These are phyloP conservation scores for Schizophyllum commune DNA, from an alignment of 1,284 basidiomycete genomes.

Conservation along the genomic window DNA sequence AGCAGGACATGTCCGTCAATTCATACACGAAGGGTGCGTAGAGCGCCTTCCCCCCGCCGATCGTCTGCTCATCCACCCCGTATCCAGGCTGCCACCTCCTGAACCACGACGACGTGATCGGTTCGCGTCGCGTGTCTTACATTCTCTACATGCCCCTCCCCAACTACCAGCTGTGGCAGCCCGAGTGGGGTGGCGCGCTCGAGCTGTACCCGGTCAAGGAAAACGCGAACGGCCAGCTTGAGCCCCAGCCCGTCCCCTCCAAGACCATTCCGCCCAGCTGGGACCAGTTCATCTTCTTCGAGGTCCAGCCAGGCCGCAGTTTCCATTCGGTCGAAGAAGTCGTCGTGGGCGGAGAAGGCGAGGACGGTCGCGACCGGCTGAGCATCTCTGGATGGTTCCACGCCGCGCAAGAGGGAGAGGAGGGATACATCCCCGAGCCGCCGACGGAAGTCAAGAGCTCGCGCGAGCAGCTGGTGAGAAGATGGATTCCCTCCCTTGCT, in stretches of 20 bases:
- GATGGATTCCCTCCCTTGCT: neutral
- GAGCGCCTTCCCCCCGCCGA: neutral
- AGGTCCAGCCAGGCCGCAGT: constrained; percentile 82
- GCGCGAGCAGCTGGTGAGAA: constrained; percentile 71
- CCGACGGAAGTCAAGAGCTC: constrained; percentile 45
- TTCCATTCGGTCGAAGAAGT: constrained; percentile 99
- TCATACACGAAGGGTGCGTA: constrained; percentile 54
- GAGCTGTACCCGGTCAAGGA: constrained; percentile 81
- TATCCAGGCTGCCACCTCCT: constrained; percentile 83
- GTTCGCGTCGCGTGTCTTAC: constrained; percentile 90
- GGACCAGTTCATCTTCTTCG: constrained; percentile 98
- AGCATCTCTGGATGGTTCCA: constrained; percentile 99
- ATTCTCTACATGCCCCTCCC: constrained; percentile 97
- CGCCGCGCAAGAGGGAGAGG: constrained; percentile 84
- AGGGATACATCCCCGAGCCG: constrained; percentile 63
- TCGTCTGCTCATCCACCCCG: neutral
- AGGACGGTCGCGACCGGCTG: constrained; percentile 66
- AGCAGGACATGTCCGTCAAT: constrained; percentile 95
- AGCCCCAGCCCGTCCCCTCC: constrained; percentile 55
- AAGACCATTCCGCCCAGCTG: constrained; percentile 76
- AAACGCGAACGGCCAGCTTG: constrained; percentile 41
- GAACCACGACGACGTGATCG: constrained; percentile 98
- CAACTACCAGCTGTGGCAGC: constrained; percentile 55
- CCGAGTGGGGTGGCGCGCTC: constrained; percentile 88
- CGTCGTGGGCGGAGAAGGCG: constrained; percentile 62